These are phyloP conservation scores for Colletotrichum sp. DNA, from an alignment of 2,329 filamentous ascomycete species.

Conservation along the genomic window DNA sequence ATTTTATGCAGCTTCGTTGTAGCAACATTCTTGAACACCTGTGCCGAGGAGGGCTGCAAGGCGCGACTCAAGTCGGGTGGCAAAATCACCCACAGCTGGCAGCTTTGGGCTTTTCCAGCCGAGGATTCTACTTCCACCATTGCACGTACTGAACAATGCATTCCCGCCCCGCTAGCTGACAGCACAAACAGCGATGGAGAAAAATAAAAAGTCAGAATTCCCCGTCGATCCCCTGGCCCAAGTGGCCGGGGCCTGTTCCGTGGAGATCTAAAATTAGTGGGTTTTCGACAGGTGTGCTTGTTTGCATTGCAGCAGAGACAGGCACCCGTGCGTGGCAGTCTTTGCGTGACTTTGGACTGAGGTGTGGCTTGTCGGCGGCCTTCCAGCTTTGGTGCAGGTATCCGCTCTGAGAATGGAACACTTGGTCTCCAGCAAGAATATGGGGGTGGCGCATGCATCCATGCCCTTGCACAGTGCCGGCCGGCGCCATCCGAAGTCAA, in stretches of 20 bases:
- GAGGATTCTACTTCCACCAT: neutral
- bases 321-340: neutral
- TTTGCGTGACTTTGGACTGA: neutral
- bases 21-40: neutral
- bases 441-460: neutral
- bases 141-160: neutral
- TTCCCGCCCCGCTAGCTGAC: neutral
- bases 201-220: neutral
- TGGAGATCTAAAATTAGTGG: slow-evolving; percentile 15
- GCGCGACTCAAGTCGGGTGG: neutral
- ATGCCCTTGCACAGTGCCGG: neutral
- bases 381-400: neutral
- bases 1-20: neutral
- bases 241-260: neutral
- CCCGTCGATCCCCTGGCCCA: neutral
- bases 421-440: neutral
- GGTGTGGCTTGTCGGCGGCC: neutral
- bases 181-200: neutral
- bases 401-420: neutral
- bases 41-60: neutral
- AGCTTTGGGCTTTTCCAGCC: neutral
- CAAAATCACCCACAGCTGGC: neutral
- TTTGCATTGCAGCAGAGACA: neutral
- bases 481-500: slow-evolving; percentile 6
- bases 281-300: neutral